Conservation (phyloP, 2,329 filamentous ascomycete species). For the Pseudogymnoascus sp. region DNA sequence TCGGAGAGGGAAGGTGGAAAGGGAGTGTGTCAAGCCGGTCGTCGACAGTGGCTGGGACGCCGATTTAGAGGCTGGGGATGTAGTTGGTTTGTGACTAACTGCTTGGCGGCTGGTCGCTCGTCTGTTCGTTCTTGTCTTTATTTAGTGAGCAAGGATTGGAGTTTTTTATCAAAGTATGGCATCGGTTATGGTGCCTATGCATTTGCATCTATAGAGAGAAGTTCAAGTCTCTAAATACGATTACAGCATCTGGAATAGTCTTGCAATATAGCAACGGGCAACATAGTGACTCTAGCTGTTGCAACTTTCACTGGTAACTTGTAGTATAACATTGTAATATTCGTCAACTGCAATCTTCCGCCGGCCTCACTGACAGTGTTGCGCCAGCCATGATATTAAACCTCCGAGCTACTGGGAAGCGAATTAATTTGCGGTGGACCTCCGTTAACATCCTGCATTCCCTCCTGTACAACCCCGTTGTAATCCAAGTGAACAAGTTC, state of each 20-base stretch:
- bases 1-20: constrained; percentile 5
- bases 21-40: not conserved
- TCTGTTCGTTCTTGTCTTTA: not conserved
- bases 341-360: not conserved
- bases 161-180: not conserved
- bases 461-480: not conserved
- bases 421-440: not conserved
- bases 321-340: not conserved
- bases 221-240: not conserved
- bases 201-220: not conserved
- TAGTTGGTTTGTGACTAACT: not conserved
- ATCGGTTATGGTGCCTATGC: constrained; percentile 4
- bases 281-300: not conserved
- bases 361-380: not conserved
- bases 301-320: not conserved
- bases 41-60: not conserved
- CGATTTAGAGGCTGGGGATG: not conserved
- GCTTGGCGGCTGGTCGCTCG: not conserved
- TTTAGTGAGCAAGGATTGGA: not conserved
- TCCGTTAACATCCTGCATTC: not conserved
- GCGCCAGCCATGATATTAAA: not conserved
- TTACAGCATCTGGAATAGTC: not conserved
- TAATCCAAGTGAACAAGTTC: not conserved
- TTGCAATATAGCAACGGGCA: not conserved
- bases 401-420: not conserved